Conservation (phyloP, 139 green algal genomes). For the Auxenochlorella pyrenoidosa region DNA sequence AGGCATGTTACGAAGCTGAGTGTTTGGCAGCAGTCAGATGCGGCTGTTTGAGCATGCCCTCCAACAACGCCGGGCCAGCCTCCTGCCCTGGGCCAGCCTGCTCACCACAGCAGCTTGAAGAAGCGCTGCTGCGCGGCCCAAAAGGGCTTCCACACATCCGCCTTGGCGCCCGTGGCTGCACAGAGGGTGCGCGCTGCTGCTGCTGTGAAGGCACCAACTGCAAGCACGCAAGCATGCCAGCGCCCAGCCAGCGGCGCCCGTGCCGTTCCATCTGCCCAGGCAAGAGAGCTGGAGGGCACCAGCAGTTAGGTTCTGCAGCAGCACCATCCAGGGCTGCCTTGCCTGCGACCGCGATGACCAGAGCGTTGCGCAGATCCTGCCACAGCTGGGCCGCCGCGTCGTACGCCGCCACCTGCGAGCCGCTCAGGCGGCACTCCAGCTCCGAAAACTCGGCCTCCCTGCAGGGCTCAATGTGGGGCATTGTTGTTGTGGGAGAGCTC, state of each 20-base stretch:
- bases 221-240: no score
- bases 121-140: conserved; percentile 92
- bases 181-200: neutral
- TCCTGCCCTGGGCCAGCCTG: no score
- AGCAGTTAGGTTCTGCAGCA: no score
- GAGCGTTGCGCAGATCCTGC: conserved; percentile 44
- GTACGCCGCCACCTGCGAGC: conserved; percentile 71
- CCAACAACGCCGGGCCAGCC: no score
- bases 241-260: neutral
- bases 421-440: conserved; percentile 67
- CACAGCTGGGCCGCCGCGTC: conserved; percentile 74
- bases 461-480: neutral
- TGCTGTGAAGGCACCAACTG: no score
- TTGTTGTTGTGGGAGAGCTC: no score
- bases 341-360: conserved; percentile 59
- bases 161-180: conserved; percentile 35
- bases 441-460: conserved; percentile 85
- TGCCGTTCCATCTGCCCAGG: neutral
- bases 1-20: no score
- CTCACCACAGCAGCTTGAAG: conserved; percentile 88
- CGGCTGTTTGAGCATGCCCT: no score
- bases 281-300: neutral
- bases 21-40: no score
- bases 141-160: conserved; percentile 66
- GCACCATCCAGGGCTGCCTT: no score